Conservation (phyloP, 129 eudicot genomes). For the Cynara cardunculus region DNA sequence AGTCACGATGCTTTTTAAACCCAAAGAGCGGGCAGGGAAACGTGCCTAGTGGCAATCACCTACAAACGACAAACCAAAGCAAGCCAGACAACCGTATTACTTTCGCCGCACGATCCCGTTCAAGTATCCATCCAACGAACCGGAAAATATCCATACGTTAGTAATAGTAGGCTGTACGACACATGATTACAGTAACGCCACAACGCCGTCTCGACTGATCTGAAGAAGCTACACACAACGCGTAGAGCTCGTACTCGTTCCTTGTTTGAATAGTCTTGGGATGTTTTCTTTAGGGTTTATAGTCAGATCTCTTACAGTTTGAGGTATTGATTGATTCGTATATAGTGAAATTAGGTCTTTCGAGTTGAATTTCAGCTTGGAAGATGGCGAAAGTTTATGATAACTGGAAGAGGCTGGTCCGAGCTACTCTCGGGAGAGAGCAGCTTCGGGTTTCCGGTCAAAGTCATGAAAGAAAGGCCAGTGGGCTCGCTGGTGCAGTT, state of each 20-base stretch:
- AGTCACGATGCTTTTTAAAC: slow-evolving; percentile 25
- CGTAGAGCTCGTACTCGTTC: slow-evolving; percentile 20
- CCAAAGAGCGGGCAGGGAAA: slow-evolving; percentile 30
- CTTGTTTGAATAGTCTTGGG: slow-evolving; percentile 16
- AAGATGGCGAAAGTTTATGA: slow-evolving; percentile 37
- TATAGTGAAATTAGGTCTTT: slow-evolving; percentile 13
- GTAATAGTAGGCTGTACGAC: neutral
- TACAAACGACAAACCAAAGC: neutral
- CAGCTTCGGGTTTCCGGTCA: slow-evolving; percentile 55
- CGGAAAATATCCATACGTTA: neutral
- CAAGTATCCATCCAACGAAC: slow-evolving; percentile 22
- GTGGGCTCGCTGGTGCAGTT: slow-evolving; percentile 82
- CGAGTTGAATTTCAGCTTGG: slow-evolving; percentile 30
- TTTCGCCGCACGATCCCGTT: slow-evolving; percentile 9
- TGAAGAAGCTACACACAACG: slow-evolving; percentile 26
- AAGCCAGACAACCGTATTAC: neutral
- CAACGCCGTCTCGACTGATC: slow-evolving; percentile 19
- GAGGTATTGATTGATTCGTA: slow-evolving; percentile 1
- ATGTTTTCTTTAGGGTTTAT: slow-evolving; percentile 27
- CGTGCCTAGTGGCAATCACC: slow-evolving; percentile 12
- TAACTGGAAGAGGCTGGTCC: slow-evolving; percentile 83
- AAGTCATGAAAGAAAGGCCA: slow-evolving; percentile 56
- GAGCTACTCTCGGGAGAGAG: slow-evolving; percentile 63
- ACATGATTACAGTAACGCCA: slow-evolving; percentile 20
- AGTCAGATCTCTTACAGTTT: slow-evolving; percentile 18